These are phyloP conservation scores for Xanthoconium separans DNA, from an alignment of 1,284 basidiomycete genomes.

Conservation along the genomic window DNA sequence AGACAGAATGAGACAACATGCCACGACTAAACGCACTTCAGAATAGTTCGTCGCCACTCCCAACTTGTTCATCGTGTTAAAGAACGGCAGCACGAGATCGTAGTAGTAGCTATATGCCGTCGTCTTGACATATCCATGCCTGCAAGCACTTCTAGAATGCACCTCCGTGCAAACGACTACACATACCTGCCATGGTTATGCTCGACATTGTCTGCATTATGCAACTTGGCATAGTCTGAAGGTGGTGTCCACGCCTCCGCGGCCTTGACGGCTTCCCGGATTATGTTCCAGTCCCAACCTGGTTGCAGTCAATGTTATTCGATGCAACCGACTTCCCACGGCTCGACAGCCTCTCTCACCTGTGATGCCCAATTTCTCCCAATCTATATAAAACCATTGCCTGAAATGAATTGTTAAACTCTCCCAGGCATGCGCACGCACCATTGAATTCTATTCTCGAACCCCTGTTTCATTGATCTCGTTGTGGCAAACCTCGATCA, in stretches of 20 bases:
- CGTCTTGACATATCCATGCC: too few species aligned
- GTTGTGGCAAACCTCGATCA: neutral
- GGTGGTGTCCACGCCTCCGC: slow-evolving; percentile 19
- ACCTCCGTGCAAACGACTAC: neutral
- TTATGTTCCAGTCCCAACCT: slow-evolving; percentile 14
- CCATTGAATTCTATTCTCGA: slow-evolving; percentile 15
- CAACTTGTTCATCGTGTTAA: too few species aligned
- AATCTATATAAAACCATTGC: slow-evolving; percentile 3
- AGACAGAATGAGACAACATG: too few species aligned
- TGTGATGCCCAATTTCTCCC: slow-evolving; percentile 18
- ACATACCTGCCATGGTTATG: slow-evolving; percentile 16
- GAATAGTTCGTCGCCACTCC: too few species aligned
- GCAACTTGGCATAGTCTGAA: slow-evolving; percentile 11
- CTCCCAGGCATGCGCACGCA: neutral
- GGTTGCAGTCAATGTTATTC: neutral
- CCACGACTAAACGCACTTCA: too few species aligned
- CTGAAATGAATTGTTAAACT: neutral
- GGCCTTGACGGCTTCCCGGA: slow-evolving; percentile 13
- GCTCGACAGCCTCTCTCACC: slow-evolving; percentile 6
- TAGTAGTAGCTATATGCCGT: too few species aligned
- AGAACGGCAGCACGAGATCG: too few species aligned
- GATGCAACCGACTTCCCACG: neutral
- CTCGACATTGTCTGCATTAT: slow-evolving; percentile 12
- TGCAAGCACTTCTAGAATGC: too few species aligned
- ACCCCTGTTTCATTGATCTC: slow-evolving; percentile 6